Evolutionary conservation across 1,139 yeast species (phyloP).

Genomic region (Sugiyamaella grinbergsii): DNA sequence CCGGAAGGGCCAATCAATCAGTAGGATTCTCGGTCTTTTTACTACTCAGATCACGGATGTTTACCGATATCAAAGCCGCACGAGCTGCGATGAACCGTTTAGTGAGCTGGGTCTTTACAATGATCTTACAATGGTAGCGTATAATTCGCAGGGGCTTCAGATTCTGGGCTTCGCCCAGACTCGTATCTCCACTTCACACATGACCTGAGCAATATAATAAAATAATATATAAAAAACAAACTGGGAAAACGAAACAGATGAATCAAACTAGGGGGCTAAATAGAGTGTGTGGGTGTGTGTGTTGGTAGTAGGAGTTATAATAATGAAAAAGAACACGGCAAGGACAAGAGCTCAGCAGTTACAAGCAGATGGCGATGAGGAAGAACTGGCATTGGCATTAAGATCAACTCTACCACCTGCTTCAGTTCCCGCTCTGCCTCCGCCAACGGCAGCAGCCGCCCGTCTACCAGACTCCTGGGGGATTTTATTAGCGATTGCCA

Average conservation of each 20-base stretch:
- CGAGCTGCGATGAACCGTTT: background rate
- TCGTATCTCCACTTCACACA: background rate
- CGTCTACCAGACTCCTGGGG: constrained; percentile 50
- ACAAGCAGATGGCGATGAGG: constrained; percentile 30
- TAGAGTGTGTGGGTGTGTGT: no score
- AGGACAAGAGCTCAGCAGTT: constrained; percentile 17
- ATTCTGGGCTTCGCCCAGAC: background rate
- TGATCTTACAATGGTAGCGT: no score
- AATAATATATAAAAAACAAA: constrained; percentile 1
- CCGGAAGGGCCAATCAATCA: no score
- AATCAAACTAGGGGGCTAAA: background rate
- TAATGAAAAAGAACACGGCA: constrained; percentile 9
- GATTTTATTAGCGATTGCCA: constrained; percentile 84
- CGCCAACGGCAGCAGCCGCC: constrained; percentile 19
- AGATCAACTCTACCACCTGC: constrained; percentile 31
- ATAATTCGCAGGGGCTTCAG: no score
- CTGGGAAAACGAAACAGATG: background rate
- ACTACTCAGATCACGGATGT: background rate
- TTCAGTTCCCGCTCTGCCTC: constrained; percentile 20
- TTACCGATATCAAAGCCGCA: constrained; percentile 3
- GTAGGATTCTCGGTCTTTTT: no score
- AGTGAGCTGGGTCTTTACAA: no score
- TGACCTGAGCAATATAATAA: background rate
- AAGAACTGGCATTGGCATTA: constrained; percentile 21
- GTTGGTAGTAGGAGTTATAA: background rate